Percentiles rank a stretch among this genome's conserved stretches.
phyloP scores from a whole-genome alignment of 805 yeast genomes.

The Saitoella complicata region DNA sequence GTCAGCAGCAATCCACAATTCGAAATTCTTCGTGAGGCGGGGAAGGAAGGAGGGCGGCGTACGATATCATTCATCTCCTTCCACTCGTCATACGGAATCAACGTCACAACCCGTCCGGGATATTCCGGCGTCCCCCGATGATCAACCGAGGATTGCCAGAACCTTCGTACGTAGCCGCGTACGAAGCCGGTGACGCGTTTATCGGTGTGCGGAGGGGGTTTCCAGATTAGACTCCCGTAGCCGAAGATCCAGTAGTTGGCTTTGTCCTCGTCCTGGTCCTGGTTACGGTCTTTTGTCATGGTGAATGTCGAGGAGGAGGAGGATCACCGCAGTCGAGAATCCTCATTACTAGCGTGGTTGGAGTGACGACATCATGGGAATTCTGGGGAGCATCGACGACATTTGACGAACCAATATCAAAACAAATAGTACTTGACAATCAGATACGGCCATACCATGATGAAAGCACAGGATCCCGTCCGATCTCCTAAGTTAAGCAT shows the following conservation, averaged over 20 bases:
- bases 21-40: too few species aligned
- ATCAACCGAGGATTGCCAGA: slow-evolving; percentile 72
- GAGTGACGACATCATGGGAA: too few species aligned
- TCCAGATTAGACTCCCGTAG: slow-evolving; percentile 76
- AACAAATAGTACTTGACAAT: too few species aligned
- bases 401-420: too few species aligned
- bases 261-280: too few species aligned
- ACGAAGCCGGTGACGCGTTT: slow-evolving; percentile 55
- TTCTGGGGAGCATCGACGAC: too few species aligned
- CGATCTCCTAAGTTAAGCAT: too few species aligned
- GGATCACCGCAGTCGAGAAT: neutral
- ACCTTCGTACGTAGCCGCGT: slow-evolving; percentile 60
- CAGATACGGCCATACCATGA: too few species aligned
- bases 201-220: slow-evolving; percentile 66
- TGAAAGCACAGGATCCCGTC: too few species aligned
- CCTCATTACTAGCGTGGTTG: too few species aligned
- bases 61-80: slow-evolving; percentile 32
- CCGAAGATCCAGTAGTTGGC: slow-evolving; percentile 65
- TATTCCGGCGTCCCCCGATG: slow-evolving; percentile 73
- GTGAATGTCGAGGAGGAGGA: neutral
- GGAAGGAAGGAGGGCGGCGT: slow-evolving; percentile 20
- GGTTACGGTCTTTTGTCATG: neutral
- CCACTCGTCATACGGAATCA: slow-evolving; percentile 40
- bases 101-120: slow-evolving; percentile 85
- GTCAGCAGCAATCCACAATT: too few species aligned